phyloP scores from a whole-genome alignment of 2,329 filamentous ascomycete species.

The Xylaria polymorpha region DNA sequence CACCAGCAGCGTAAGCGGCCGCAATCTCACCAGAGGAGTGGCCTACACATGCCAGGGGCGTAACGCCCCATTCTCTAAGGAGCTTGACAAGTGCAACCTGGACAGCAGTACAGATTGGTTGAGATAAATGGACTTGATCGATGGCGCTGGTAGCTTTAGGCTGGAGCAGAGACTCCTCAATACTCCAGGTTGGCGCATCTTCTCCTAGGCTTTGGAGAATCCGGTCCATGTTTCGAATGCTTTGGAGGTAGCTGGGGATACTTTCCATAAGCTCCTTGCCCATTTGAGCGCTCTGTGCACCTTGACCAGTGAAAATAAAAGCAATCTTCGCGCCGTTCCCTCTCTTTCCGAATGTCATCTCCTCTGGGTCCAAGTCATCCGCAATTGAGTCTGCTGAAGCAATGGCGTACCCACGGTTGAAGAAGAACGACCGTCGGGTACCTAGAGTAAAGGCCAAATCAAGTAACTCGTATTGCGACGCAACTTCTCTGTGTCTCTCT shows the following conservation, averaged over 20 bases:
- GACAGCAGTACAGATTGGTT: conserved; percentile 49
- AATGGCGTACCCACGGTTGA: conserved; percentile 20
- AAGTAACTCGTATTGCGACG: conserved; percentile 21
- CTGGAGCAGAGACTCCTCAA: conserved; percentile 16
- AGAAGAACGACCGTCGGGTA: conserved; percentile 26
- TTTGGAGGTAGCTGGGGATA: conserved; percentile 21
- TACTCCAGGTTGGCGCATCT: conserved; percentile 41
- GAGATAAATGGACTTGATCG: conserved; percentile 49
- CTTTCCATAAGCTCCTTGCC: conserved; percentile 49
- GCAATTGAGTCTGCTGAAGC: background rate
- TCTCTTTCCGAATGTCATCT: conserved; percentile 16
- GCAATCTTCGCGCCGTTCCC: conserved; percentile 10
- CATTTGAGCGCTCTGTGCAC: conserved; percentile 49
- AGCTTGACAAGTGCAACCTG: conserved; percentile 50
- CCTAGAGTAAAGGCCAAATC: conserved; percentile 29
- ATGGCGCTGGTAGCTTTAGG: conserved; percentile 41
- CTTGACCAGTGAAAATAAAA: conserved; percentile 35
- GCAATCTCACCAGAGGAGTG: conserved; percentile 54
- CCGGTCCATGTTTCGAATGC: conserved; percentile 29
- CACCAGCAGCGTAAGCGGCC: conserved; percentile 47
- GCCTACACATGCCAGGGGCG: conserved; percentile 46
- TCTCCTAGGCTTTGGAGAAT: conserved; percentile 35
- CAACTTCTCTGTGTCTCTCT: conserved; percentile 11
- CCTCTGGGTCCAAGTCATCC: conserved; percentile 4
- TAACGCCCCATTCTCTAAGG: conserved; percentile 42